Percentiles rank a stretch among this genome's conserved stretches.
Conservation (phyloP, 371 early-diverging fungal genomes). For the Mortierella sp. region DNA sequence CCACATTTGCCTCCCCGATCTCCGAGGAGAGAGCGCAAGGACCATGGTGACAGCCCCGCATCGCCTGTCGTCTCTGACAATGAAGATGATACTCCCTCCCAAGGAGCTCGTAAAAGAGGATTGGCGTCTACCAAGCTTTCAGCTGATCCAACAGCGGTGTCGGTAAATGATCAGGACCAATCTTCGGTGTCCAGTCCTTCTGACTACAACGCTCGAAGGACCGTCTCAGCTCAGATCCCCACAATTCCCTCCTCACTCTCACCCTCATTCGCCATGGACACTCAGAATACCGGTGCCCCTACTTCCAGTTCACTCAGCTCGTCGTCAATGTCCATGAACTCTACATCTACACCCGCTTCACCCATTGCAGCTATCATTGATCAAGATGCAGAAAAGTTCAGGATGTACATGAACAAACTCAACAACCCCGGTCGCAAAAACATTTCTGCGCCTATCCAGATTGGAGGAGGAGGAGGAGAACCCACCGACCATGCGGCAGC, state of each 20-base stretch:
- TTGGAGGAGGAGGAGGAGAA: neutral
- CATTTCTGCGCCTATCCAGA: conserved; percentile 47
- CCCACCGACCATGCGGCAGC: conserved; percentile 38
- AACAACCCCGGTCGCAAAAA: conserved; percentile 34
- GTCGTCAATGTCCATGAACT: conserved; percentile 1
- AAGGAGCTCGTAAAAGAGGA: conserved; percentile 15
- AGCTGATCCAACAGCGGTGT: conserved; percentile 9
- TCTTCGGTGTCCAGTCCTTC: conserved; percentile 7
- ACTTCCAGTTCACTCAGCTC: neutral
- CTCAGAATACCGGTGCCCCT: neutral
- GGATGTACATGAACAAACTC: conserved; percentile 46
- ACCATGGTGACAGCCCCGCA: conserved; percentile 23
- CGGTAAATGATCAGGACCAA: conserved; percentile 28
- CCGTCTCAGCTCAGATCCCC: conserved; percentile 46
- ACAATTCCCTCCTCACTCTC: conserved; percentile 16
- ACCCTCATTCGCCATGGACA: neutral
- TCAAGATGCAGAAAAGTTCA: conserved; percentile 57
- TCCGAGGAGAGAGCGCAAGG: conserved; percentile 51
- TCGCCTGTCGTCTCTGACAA: conserved; percentile 49
- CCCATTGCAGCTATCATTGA: conserved; percentile 54
- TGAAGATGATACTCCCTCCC: conserved; percentile 38
- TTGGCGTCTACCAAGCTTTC: conserved; percentile 2
- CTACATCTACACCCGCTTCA: conserved; percentile 20
- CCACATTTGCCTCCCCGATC: conserved; percentile 53
- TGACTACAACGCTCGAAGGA: conserved; percentile 26